Base-by-base conservation (phyloP, 768 basidiomycete genomes). In the Pleurotus ostreatus region DNA sequence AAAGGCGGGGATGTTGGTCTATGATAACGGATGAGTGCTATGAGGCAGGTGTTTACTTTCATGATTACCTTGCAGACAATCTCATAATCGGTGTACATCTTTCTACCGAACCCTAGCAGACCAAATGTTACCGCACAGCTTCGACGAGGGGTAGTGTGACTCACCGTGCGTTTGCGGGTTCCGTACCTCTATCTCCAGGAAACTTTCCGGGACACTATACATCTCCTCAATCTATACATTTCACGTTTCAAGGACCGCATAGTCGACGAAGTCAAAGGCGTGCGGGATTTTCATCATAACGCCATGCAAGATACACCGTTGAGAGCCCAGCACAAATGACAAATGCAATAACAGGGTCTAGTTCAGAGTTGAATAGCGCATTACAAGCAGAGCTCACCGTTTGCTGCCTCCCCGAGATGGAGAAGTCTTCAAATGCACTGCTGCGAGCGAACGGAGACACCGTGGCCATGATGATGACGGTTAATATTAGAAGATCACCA, bases 51-150 rank as follows among this genome's bases (percentile, higher is more conserved):
- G 30, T 34, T 11, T 34, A 34, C 30, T 34, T 34, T 41, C 40
- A 9, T 59, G 65, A 79, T 60, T 57, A 91, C 95, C 84, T 94
- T 94, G 81, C 94, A 97, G 45, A 98, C 88, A 57, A 99, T 88
- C 75, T 99, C 97, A 66, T 98, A 98, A 78, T 98, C 96, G 41
- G 97, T 99, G 73, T 92, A 99, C 95, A 96, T 96, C 81, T 98
- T 98, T 64, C 97, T 79, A 25, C 97, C 96, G 65, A 95, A 94
- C 26, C 94, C 94, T 94, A 67, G 1, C 49, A 22, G 38, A 34
- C 26, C 15, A 30, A 46, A 39, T 58, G 22, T 60, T 46, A 15
- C 22, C 23, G 49, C 26, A 51, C 40, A 16, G 37, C 44, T 56
- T 46, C 43, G 43, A 45, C 22, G n/a, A 43, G 7, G 43, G 44